These are phyloP conservation scores for Lipomyces chichibuensis DNA, from an alignment of 805 yeast species.

Conservation along the genomic window DNA sequence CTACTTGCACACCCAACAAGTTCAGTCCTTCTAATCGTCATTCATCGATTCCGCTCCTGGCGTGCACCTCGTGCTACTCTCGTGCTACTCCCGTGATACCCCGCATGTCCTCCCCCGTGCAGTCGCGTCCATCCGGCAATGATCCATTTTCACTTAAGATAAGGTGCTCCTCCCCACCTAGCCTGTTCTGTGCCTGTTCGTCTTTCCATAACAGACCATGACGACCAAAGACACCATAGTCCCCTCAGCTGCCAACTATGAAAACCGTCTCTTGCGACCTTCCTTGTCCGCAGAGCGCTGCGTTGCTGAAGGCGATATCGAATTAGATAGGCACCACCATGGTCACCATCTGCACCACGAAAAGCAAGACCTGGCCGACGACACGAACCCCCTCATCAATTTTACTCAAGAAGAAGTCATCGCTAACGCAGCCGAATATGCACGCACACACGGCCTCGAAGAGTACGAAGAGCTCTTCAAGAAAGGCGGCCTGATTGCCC, in stretches of 20 bases:
- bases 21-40: too few species aligned
- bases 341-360: background rate
- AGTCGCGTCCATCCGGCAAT: too few species aligned
- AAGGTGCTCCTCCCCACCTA: background rate
- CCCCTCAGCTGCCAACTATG: constrained; percentile 7
- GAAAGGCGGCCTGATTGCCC: constrained; percentile 62
- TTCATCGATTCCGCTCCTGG: too few species aligned
- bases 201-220: background rate
- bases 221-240: background rate
- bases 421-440: constrained; percentile 38
- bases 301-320: too few species aligned
- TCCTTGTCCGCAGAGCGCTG: background rate
- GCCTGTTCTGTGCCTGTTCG: background rate
- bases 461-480: constrained; percentile 40
- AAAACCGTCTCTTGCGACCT: background rate
- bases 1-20: too few species aligned
- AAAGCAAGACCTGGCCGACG: constrained; percentile 13
- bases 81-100: too few species aligned
- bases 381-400: constrained; percentile 38
- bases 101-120: too few species aligned
- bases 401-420: constrained; percentile 37
- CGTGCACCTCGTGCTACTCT: too few species aligned
- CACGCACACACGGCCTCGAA: constrained; percentile 39
- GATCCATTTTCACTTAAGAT: too few species aligned
- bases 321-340: background rate